Conservation (phyloP, 23 red algal genomes). For the Rhodosorus marinus region DNA sequence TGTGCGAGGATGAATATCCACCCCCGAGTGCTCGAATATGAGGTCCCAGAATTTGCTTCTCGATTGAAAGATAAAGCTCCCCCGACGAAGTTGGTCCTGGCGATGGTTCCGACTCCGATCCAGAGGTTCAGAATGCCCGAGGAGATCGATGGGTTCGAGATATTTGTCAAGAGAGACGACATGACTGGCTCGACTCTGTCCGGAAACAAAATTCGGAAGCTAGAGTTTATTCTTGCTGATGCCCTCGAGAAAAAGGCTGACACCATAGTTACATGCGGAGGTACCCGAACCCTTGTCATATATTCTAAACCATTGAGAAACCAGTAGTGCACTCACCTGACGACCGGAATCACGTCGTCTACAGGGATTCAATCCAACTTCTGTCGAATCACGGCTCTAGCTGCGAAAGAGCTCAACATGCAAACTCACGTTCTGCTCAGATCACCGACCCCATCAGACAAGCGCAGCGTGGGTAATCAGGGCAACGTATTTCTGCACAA, state of each 20-base stretch:
- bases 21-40: too few species aligned
- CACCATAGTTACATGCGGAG: constrained; percentile 30
- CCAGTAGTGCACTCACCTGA: too few species aligned
- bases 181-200: constrained; percentile 13
- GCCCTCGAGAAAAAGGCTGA: constrained; percentile 7
- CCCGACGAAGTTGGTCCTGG: too few species aligned
- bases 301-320: too few species aligned
- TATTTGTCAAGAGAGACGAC: constrained; percentile 39
- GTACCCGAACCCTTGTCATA: too few species aligned
- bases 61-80: too few species aligned
- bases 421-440: constrained; percentile 36
- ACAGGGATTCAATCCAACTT: constrained; percentile 32
- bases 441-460: constrained; percentile 2
- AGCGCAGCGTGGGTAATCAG: constrained; percentile 1
- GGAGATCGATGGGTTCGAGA: constrained; percentile 1
- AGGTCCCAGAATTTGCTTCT: too few species aligned
- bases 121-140: background rate
- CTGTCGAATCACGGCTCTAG: constrained; percentile 30
- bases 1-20: too few species aligned
- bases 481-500: constrained; percentile 37
- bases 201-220: constrained; percentile 58
- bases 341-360: too few species aligned
- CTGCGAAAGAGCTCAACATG: constrained; percentile 17
- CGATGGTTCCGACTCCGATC: background rate
- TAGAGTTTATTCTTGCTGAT: constrained; percentile 36